Evolutionary conservation across 2,329 filamentous ascomycete genomes (phyloP), one percentile per base, ranked within the genome.

Genomic region (Bisporella sp.): DNA sequence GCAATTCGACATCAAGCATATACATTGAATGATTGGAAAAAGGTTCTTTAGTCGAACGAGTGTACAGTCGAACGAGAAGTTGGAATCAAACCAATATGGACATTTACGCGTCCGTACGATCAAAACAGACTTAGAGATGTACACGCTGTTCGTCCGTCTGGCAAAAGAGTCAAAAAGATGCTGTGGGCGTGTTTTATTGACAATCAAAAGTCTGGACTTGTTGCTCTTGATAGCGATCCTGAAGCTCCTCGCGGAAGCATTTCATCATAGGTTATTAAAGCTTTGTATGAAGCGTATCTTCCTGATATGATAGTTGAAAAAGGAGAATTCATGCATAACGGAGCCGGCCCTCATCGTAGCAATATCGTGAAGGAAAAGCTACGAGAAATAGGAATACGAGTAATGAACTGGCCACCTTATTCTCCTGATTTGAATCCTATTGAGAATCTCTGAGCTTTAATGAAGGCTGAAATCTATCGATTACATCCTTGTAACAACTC

Each of bases 61-160:
- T 50, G 43, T 50, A 50, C 43, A 33, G 32, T 50, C 9, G 35
- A 50, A 31, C 21, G 48, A 40, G 48, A 41, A 31, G 33, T 37
- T 37, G 48, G 48, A 6, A 5, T 47, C 3, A 47, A 47, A 5
- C 21, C 7, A 35, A 30, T 40, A 29, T 40, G 33, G 45, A 47
- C 35, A 9, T 37, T 37, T 37, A 9, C n/a, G 8, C n/a, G 35
- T 9, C 35, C 35, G 8, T n/a, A n/a, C 32, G 35, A n/a, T 37
- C 35, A 37, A 37, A 9, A 9, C 8, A 8, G n/a, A 37, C 8
- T 9, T 9, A 37, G 35, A 37, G 35, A 37, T 37, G n/a, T 37
- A 9, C 35, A 37, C 8, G 8, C 35, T 9, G 35, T 37, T 37
- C n/a, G 35, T 9, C 8, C 35, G 8, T 37, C 35, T 37, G 35